phyloP scores from a whole-genome alignment of 306 rosid genomes.

The Mucuna pruriens region DNA sequence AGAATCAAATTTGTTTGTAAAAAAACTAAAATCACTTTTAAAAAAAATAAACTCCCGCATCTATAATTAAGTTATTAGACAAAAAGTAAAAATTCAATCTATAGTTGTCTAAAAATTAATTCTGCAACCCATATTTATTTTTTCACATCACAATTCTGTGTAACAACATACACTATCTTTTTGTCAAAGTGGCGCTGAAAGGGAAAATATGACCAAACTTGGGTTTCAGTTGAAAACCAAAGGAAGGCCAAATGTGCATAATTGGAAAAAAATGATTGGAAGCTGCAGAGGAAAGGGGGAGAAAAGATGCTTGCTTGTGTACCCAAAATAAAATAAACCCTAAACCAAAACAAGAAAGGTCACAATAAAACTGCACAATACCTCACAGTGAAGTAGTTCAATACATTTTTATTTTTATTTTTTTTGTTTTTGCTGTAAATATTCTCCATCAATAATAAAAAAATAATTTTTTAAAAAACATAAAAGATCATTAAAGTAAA shows the following conservation, averaged over 20 bases:
- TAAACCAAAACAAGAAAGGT: not conserved
- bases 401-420: too few species aligned
- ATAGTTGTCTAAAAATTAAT: not conserved
- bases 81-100: too few species aligned
- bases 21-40: not conserved
- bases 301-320: not conserved
- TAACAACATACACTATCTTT: not conserved
- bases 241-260: not conserved
- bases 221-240: not conserved
- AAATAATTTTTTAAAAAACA: too few species aligned
- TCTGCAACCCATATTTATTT: not conserved
- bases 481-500: too few species aligned
- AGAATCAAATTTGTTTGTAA: not conserved
- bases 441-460: too few species aligned
- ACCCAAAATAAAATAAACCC: not conserved
- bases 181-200: not conserved
- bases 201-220: not conserved
- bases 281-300: not conserved
- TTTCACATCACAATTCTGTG: not conserved
- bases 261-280: not conserved
- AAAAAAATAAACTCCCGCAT: too few species aligned
- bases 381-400: not conserved
- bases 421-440: too few species aligned
- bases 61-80: too few species aligned
- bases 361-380: too few species aligned